A percentile compares a stretch with the other conserved stretches of the same genome.
These are phyloP conservation scores for Castanea mollissima DNA, from an alignment of 306 rosid species.

Conservation along the genomic window DNA sequence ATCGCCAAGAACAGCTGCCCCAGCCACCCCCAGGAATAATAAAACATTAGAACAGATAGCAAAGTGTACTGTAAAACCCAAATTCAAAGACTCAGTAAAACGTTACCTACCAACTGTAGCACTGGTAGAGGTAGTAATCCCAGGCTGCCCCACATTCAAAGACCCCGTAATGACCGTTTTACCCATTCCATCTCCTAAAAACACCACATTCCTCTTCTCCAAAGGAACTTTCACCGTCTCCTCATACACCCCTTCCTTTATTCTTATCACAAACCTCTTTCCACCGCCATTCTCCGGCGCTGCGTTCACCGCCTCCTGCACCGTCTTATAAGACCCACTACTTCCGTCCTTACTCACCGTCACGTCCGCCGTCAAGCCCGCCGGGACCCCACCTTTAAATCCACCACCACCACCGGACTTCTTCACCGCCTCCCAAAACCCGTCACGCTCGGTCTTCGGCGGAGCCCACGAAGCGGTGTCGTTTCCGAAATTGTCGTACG, in stretches of 20 bases:
- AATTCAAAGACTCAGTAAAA: no score
- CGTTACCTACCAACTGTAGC: slow-evolving; percentile 68
- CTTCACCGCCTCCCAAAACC: slow-evolving; percentile 57
- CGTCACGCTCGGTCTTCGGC: slow-evolving; percentile 68
- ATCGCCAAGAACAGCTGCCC: slow-evolving; percentile 74
- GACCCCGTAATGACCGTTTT: slow-evolving; percentile 73
- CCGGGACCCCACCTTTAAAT: slow-evolving; percentile 39
- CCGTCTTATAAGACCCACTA: slow-evolving; percentile 36
- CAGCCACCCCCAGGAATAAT: not conserved
- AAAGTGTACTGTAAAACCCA: not conserved
- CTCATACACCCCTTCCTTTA: slow-evolving; percentile 68
- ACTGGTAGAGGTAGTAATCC: slow-evolving; percentile 52
- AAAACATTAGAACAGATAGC: not conserved
- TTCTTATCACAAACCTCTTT: slow-evolving; percentile 54
- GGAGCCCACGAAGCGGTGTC: slow-evolving; percentile 51
- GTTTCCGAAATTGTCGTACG: slow-evolving; percentile 57
- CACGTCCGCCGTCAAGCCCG: slow-evolving; percentile 34
- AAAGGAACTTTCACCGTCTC: slow-evolving; percentile 71
- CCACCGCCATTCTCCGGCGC: slow-evolving; percentile 41
- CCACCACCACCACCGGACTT: slow-evolving; percentile 18
- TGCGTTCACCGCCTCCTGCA: slow-evolving; percentile 76
- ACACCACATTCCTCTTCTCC: slow-evolving; percentile 63
- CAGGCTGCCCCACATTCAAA: slow-evolving; percentile 51
- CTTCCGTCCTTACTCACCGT: slow-evolving; percentile 55
- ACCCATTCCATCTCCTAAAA: slow-evolving; percentile 77